Evolutionary conservation across 768 basidiomycete genomes (phyloP), one percentile per base, ranked within the genome.

Genomic region (Hygrophorus pudorinus): DNA sequence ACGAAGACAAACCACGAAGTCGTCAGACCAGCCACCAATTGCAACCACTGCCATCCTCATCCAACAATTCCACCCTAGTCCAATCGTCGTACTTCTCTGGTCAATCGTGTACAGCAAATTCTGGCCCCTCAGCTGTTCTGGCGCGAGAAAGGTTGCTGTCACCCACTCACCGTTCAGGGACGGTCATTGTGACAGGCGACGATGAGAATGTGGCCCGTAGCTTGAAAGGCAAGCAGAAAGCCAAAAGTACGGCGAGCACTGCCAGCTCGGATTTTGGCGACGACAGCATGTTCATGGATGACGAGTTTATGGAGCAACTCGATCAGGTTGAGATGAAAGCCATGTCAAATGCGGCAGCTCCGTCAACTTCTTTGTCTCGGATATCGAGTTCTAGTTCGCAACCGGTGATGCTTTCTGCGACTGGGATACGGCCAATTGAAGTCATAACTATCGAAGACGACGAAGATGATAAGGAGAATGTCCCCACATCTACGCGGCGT

Each of bases 391-490:
- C 46, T 29, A 12, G 28, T 37, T 24, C 24, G 24, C 24, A 24
- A 7, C 7, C 7, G 7, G 7, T 7, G 24, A 24, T 24, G 24
- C 4, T 7, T 30, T 34, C 17, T 16, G 33, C 30, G 53, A 49
- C 14, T 45, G 56, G n/a, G n/a, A n/a, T n/a, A n/a, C n/a, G 12
- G 39, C 28, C n/a, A 18, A 14, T 17, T 14, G 27, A 29, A 13
- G 33, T 18, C 2, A 38, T 48, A 14, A 38, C 31, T 16, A 16
- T 16, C 8, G 35, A 45, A 31, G 72, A 73, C 16, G 75, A 73
- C 9, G 65, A 68, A 20, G 72, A 72, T 12, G 75, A 81, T 52
- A 81, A 82, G 56, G 81, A 83, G 60, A 83, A 83, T 53, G 59
- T 69, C 30, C 73, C 72, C 4, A 66, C 69, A 2, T 65, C 72